These are phyloP conservation scores for Diplosphaera chodatii DNA, from an alignment of 139 green algal species.

Conservation along the genomic window DNA sequence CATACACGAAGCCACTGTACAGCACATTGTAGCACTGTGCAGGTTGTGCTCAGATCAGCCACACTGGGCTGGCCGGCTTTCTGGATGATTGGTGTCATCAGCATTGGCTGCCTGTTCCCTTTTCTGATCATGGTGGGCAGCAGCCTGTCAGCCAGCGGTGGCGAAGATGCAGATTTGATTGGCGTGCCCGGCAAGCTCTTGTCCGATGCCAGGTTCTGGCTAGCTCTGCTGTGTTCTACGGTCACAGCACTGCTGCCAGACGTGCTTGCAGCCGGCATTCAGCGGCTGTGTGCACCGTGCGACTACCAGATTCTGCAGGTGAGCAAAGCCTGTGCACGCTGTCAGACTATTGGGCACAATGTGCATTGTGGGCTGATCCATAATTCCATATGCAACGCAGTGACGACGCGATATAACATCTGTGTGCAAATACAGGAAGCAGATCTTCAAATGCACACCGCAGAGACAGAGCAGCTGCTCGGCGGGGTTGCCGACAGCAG, in stretches of 20 bases:
- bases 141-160: constrained; percentile 22
- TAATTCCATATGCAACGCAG: too few relatives aligned
- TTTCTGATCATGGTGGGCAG: constrained; percentile 44
- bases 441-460: not conserved
- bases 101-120: constrained; percentile 45
- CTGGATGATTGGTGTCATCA: constrained; percentile 8
- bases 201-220: constrained; percentile 20
- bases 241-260: constrained; percentile 16
- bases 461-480: not conserved
- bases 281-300: constrained; percentile 11
- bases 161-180: constrained; percentile 44
- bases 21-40: too few relatives aligned
- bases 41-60: not conserved
- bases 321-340: too few relatives aligned
- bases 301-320: constrained; percentile 30
- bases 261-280: constrained; percentile 3
- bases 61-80: not conserved
- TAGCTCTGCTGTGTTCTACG: constrained; percentile 11
- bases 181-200: constrained; percentile 38
- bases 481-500: too few relatives aligned
- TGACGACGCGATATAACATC: too few relatives aligned
- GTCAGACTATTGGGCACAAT: too few relatives aligned
- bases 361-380: too few relatives aligned
- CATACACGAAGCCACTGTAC: too few relatives aligned
- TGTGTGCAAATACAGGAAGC: too few relatives aligned